Evolutionary conservation across 2,329 filamentous ascomycete species (phyloP).

Genomic region (Didymella keratinophila): DNA sequence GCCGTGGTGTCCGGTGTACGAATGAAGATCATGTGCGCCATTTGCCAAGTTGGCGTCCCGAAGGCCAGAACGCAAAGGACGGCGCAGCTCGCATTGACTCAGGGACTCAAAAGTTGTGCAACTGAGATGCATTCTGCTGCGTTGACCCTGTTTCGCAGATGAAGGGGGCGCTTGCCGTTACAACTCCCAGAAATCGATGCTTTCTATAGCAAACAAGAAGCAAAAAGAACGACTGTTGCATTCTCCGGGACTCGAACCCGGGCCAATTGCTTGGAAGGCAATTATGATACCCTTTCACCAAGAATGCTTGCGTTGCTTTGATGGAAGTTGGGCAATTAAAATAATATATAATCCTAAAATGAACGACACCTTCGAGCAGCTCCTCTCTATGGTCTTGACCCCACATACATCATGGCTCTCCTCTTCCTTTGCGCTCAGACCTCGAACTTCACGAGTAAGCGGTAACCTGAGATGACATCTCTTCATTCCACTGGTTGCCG

Average conservation of each 20-base stretch:
- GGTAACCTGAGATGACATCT: neutral
- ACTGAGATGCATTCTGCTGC: too few species aligned
- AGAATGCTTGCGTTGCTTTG: constrained; percentile 21
- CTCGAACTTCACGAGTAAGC: neutral
- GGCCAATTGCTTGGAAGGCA: constrained; percentile 26
- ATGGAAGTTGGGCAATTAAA: neutral
- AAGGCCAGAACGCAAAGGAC: constrained; percentile 6
- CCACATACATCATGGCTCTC: too few species aligned
- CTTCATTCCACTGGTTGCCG: neutral
- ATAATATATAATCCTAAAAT: neutral
- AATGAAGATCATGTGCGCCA: constrained; percentile 2
- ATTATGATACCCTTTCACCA: constrained; percentile 23
- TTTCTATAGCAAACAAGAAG: neutral
- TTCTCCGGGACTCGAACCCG: constrained; percentile 22
- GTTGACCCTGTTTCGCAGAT: neutral
- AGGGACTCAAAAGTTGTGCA: neutral
- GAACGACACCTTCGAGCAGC: too few species aligned
- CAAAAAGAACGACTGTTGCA: constrained; percentile 11
- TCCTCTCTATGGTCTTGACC: too few species aligned
- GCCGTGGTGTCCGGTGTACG: neutral
- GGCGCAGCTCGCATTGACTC: neutral
- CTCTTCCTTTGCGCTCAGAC: neutral
- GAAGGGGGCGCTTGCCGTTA: neutral
- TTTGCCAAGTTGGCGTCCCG: constrained; percentile 3
- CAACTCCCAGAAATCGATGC: too few species aligned